Conservation (phyloP, 1,139 yeast genomes). For the Candida gigantensis region DNA sequence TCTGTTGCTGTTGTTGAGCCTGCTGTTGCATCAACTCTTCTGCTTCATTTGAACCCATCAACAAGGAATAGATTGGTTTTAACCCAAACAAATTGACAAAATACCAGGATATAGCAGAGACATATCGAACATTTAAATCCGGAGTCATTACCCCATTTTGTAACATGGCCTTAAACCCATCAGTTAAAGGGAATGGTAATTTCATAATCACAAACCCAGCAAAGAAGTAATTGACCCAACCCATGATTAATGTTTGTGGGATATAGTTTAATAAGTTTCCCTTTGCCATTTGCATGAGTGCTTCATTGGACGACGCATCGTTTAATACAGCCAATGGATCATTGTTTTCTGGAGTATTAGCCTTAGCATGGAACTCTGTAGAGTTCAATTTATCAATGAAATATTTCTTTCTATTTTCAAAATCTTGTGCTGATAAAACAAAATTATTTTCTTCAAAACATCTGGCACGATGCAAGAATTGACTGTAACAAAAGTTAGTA, state of each 20-base stretch:
- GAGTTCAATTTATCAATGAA: slow-evolving; percentile 48
- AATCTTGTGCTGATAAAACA: slow-evolving; percentile 48
- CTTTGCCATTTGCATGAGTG: slow-evolving; percentile 78
- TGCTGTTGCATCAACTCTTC: slow-evolving; percentile 51
- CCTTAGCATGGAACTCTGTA: slow-evolving; percentile 51
- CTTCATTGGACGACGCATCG: slow-evolving; percentile 73
- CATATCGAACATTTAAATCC: slow-evolving; percentile 89
- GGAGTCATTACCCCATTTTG: slow-evolving; percentile 86
- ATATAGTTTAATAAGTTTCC: slow-evolving; percentile 79
- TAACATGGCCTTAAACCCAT: slow-evolving; percentile 86
- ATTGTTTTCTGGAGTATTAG: slow-evolving; percentile 44
- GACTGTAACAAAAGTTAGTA: slow-evolving; percentile 22
- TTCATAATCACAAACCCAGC: slow-evolving; percentile 83
- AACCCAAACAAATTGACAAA: slow-evolving; percentile 87
- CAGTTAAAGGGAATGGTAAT: slow-evolving; percentile 68
- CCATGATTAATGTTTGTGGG: slow-evolving; percentile 93
- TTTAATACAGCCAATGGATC: slow-evolving; percentile 57
- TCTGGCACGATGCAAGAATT: slow-evolving; percentile 57
- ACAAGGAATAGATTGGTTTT: slow-evolving; percentile 72
- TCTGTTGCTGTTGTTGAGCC: slow-evolving; percentile 47
- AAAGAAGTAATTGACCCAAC: slow-evolving; percentile 93
- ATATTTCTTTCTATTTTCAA: slow-evolving; percentile 48
- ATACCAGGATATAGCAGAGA: slow-evolving; percentile 97
- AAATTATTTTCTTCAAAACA: slow-evolving; percentile 51
- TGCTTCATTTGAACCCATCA: slow-evolving; percentile 54